Evolutionary conservation across 192 early-diverging fungal genomes (phyloP), one percentile per base, ranked within the genome.

Genomic region (Gonapodya prolifera): DNA sequence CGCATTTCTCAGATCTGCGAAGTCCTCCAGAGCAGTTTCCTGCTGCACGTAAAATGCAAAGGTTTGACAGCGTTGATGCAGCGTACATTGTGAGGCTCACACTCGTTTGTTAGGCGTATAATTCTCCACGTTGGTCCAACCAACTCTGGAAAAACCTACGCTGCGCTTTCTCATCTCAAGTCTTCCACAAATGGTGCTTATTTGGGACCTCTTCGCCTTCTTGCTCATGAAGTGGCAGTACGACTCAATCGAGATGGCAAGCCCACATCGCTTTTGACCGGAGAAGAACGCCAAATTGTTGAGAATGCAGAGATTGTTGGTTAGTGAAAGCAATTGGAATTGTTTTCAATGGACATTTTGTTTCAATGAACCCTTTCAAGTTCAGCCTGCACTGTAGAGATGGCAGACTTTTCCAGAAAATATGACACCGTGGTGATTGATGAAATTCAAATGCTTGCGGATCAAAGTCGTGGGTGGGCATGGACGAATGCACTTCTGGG

Each of bases 381-480:
- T n/a, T n/a, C n/a, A n/a, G 87, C 92, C 33, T 92, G 92, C 69
- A 99, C 97, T 1, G 86, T 99, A 32, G 97, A 99, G 81, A 97
- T 99, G 97, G 91, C 88, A 17, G 85, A 90, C 2, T 34, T 89
- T 17, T 78, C 77, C 34, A 70, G 78, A 2, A 74, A 79, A 13
- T 84, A 91, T 36, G 89, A 97, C 0, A 93, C 97, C 28, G 96
- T 93, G 1, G 95, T 99, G 1, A 83, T 99, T 2, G 97, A 99
- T 80, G 97, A 99, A 80, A 99, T 99, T 83, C 97, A 99, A 81
- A 94, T 99, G 94, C 91, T 99, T 74, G 88, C 84, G 0, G 96
- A 99, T 78, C 80, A 78, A 13, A 82, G 89, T 34, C 87, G 97
- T 16, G 97, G 97, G 13, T 97, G 95, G 95, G 96, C 96, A 34